Base-by-base conservation (phyloP, 2,329 filamentous ascomycete species). In the Botrytis deweyae region DNA sequence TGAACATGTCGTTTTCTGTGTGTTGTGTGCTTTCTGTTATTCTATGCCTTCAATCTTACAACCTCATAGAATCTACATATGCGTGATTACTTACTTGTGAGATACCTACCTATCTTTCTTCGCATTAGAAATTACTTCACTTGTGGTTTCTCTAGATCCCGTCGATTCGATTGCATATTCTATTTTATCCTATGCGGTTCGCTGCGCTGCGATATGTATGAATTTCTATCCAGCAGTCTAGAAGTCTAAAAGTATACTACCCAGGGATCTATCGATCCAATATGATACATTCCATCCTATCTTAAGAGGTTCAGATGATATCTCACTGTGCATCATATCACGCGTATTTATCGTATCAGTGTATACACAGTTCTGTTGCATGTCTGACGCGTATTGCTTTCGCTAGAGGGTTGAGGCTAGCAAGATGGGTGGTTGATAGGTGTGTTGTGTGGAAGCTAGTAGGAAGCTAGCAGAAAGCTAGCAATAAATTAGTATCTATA, bases 381-480 rank as follows among this genome's bases (percentile, higher is more conserved):
- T 29, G 7, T 29, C 52, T 58, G n/a, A 58, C n/a, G n/a, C n/a
- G n/a, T 58, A 58, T 58, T 29, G n/a, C 6, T 58, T 58, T 18
- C 52, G n/a, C n/a, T 58, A 8, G n/a, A 58, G 5, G 14, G 2
- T 29, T 29, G 14, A 55, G 2, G 4, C n/a, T 7, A 55, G 12
- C 6, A 1, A 18, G 14, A 0, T 3, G 29, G 52, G 0, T 55
- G 6, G 52, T 6, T 55, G 5, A 4, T 29, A 7, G 2, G 3
- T 16, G 14, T 55, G 5, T 18, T 55, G 12, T 55, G n/a, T 16
- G n/a, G n/a, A 55, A 55, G 52, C 7, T n/a, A 22, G 25, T 9
- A n/a, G 49, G 22, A 6, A 52, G 49, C 49, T 55, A 29, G 52
- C 14, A 29, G 14, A 18, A 33, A 33, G n/a, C 52, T 58, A 58